These are phyloP conservation scores for Nemania abortiva DNA, from an alignment of 2,329 filamentous ascomycete genomes.

Conservation along the genomic window DNA sequence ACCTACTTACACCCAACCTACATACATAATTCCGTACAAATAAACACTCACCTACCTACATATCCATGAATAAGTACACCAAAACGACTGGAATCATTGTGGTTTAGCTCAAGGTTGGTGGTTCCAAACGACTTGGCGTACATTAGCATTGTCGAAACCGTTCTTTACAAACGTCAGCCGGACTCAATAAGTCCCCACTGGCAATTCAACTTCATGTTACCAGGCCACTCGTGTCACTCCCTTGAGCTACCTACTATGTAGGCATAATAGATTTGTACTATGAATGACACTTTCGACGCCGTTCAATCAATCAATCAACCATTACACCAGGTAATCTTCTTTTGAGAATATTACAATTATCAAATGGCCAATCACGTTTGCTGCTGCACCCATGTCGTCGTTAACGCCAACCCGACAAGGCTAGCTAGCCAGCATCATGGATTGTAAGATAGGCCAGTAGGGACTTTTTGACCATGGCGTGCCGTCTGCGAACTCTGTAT, in stretches of 20 bases:
- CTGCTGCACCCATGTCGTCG: constrained; percentile 8
- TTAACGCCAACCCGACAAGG: constrained; percentile 27
- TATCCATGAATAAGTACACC: neutral
- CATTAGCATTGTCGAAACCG: neutral
- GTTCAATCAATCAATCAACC: constrained; percentile 4
- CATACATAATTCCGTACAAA: neutral
- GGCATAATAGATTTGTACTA: neutral
- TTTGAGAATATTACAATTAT: constrained; percentile 21
- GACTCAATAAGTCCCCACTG: neutral
- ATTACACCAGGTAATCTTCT: constrained; percentile 18
- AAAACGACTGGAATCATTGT: neutral
- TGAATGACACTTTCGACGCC: neutral
- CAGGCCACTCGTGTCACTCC: constrained; percentile 30
- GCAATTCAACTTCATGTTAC: neutral
- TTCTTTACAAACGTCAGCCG: neutral
- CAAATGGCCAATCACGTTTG: constrained; percentile 21
- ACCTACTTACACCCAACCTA: neutral
- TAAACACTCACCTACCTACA: neutral
- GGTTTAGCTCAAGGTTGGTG: too few species aligned
- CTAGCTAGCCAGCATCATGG: constrained; percentile 23
- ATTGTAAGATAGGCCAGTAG: constrained; percentile 17
- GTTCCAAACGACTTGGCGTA: neutral
- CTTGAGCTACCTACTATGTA: too few species aligned
- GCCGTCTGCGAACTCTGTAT: neutral
- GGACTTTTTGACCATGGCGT: constrained; percentile 22